phyloP scores from a whole-genome alignment of 441 rosid species.

The Metrosideros polymorpha region DNA sequence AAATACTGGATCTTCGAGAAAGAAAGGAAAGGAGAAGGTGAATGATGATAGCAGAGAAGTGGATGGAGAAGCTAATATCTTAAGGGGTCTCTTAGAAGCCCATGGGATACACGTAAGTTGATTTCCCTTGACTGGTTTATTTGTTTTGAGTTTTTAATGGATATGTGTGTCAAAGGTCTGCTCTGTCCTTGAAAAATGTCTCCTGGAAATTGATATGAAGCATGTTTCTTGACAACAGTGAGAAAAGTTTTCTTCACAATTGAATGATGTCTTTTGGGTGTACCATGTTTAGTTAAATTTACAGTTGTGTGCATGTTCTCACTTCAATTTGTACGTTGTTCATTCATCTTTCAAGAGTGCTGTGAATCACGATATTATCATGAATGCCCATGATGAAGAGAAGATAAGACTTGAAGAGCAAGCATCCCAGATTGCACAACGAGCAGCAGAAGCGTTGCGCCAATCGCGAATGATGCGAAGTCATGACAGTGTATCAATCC shows the following conservation, averaged over 20 bases:
- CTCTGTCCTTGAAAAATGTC: not conserved
- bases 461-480: conserved; percentile 81
- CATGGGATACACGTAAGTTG: conserved; percentile 84
- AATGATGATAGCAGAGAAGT: conserved; percentile 32
- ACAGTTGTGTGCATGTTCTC: not conserved
- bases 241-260: not conserved
- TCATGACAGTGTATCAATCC: conserved; percentile 63
- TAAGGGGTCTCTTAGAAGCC: conserved; percentile 75
- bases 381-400: conserved; percentile 68
- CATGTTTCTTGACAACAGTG: not conserved
- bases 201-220: not conserved
- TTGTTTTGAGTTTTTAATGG: not conserved
- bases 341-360: conserved; percentile 53
- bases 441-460: conserved; percentile 89
- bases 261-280: not conserved
- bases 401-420: conserved; percentile 82
- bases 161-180: not conserved
- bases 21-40: conserved; percentile 37
- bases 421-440: conserved; percentile 83
- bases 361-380: conserved; percentile 75
- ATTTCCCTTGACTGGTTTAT: not conserved
- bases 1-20: conserved; percentile 20
- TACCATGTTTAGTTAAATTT: not conserved
- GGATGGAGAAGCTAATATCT: conserved; percentile 69
- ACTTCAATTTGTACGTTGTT: not conserved